phyloP scores from a whole-genome alignment of 305 asterid species.

The Plantago lanceolata region DNA sequence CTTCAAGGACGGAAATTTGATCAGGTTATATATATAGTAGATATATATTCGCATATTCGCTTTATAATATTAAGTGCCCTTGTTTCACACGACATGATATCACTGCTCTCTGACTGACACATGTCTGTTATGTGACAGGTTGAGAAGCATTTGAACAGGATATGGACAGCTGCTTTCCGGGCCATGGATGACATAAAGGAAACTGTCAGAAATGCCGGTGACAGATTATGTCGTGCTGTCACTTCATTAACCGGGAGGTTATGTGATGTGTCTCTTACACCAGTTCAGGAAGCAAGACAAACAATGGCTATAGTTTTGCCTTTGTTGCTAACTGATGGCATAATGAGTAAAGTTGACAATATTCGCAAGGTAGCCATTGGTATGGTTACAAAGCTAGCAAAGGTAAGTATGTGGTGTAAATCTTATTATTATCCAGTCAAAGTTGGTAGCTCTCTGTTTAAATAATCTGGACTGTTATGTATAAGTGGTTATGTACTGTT shows the following conservation, averaged over 20 bases:
- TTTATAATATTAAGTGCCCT: background rate
- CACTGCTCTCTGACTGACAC: constrained; percentile 18
- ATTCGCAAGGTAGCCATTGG: constrained; percentile 93
- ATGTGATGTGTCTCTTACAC: constrained; percentile 90
- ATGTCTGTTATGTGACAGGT: constrained; percentile 44
- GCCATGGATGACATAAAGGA: constrained; percentile 99
- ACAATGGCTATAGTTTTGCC: constrained; percentile 88
- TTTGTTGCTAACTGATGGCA: constrained; percentile 81
- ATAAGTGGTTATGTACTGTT: constrained; percentile 13
- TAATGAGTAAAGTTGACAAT: constrained; percentile 85
- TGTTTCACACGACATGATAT: background rate
- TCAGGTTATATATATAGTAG: constrained; percentile 83
- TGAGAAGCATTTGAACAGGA: constrained; percentile 71
- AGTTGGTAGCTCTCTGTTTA: constrained; percentile 23
- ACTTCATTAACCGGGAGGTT: constrained; percentile 77
- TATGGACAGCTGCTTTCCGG: constrained; percentile 93
- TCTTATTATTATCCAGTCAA: constrained; percentile 14
- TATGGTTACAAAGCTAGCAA: constrained; percentile 77
- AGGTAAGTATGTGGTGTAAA: constrained; percentile 46
- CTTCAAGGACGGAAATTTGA: constrained; percentile 93
- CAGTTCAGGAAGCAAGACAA: constrained; percentile 69
- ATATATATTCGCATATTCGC: too few relatives aligned
- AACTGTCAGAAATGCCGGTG: constrained; percentile 94
- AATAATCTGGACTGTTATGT: constrained; percentile 4
- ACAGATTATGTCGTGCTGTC: constrained; percentile 85